Evolutionary conservation across 2,329 filamentous ascomycete species (phyloP).

Genomic region (Pezicula rhizophila): DNA sequence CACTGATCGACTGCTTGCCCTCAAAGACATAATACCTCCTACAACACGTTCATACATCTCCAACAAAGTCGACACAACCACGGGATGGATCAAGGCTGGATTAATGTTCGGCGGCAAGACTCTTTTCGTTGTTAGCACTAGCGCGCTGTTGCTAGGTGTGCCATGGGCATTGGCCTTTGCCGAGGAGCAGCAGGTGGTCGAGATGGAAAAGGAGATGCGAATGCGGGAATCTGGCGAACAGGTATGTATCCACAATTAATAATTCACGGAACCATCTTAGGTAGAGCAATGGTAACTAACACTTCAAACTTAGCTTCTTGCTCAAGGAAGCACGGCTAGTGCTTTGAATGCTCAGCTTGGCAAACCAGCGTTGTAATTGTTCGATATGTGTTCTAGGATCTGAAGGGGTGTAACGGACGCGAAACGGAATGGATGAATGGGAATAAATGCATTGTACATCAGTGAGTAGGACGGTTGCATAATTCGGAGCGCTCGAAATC

Average conservation of each 20-base stretch:
- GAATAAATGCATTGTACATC: constrained; percentile 22
- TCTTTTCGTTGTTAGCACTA: constrained; percentile 86
- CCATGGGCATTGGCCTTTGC: constrained; percentile 89
- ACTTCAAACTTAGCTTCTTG: constrained; percentile 17
- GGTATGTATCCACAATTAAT: constrained; percentile 33
- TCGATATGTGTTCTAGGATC: not conserved
- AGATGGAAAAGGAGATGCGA: constrained; percentile 96
- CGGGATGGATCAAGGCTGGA: constrained; percentile 51
- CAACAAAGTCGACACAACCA: constrained; percentile 49
- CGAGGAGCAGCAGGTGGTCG: constrained; percentile 93
- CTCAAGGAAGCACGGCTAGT: constrained; percentile 13
- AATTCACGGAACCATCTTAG: not conserved
- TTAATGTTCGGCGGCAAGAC: constrained; percentile 75
- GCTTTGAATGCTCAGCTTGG: constrained; percentile 22
- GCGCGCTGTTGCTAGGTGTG: constrained; percentile 81
- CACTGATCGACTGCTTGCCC: constrained; percentile 62
- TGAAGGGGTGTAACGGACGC: not conserved
- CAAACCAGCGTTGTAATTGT: constrained; percentile 25
- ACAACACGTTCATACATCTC: constrained; percentile 64
- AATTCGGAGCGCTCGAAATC: constrained; percentile 13
- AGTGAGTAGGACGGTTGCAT: constrained; percentile 16
- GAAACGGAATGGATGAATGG: not conserved
- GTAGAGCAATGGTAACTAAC: constrained; percentile 7
- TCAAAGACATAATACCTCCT: constrained; percentile 72
- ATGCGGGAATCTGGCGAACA: constrained; percentile 91